Evolutionary conservation across 129 eudicot genomes (phyloP), one percentile per base, ranked within the genome.

Genomic region (Flaveria trinervia): DNA sequence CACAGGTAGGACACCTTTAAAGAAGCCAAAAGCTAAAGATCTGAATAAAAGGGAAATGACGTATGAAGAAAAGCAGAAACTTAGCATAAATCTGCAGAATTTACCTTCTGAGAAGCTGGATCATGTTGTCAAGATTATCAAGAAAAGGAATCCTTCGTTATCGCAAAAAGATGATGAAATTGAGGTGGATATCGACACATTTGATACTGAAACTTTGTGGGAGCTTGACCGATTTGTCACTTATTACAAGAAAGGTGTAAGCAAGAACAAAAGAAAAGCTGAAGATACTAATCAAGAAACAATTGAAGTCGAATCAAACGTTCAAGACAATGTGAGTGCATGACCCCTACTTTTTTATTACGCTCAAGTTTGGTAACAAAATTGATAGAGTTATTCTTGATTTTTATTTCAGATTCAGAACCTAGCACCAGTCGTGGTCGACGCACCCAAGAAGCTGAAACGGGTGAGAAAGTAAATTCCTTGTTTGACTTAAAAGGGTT

Each of bases 141-240:
- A 81, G 85, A 93, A 93, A 78, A 81, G 98, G 70, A 88, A 79
- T 73, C 82, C 92, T 0, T 88, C 91, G 2, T 85, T 93, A 45
- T 83, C 89, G 39, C 92, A 90, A 70, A 72, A 90, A 36, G 98
- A 90, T 69, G 92, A 93, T 82, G 98, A 93, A 81, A 93, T 93
- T 78, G 98, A 93, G 84, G 95, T 93, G 81, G 98, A 93, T 65
- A 93, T 93, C 60, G 96, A 93, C 79, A 88, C 86, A 82, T 89
- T 93, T 78, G 98, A 90, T 83, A 84, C 81, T 46, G 97, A 93
- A 66, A 93, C 98, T 33, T 87, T 93, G 11, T 93, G 98, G 98
- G 98, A 93, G 87, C 91, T 93, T 65, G 98, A 93, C 57, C 88
- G 98, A 59, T 93, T 88, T 80, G 82, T 93, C 52, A 83, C 87